These are phyloP conservation scores for Kluyveromyces lactis DNA, from an alignment of 805 yeast species.

Conservation along the genomic window DNA sequence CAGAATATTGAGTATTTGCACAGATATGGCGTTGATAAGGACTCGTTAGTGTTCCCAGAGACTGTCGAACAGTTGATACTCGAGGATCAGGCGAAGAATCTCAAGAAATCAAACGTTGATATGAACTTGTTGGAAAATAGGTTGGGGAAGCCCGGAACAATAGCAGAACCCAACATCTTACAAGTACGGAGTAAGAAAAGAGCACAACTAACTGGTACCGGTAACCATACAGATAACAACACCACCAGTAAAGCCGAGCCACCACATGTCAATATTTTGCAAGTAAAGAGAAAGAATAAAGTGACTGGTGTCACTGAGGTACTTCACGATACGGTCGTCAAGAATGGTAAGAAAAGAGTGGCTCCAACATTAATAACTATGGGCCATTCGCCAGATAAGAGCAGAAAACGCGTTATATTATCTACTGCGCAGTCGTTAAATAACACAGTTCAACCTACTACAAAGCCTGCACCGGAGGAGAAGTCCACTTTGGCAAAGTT, in stretches of 20 bases:
- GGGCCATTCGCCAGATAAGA: slow-evolving; percentile 18
- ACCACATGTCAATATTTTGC: slow-evolving; percentile 16
- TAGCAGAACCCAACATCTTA: slow-evolving; percentile 7
- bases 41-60: slow-evolving; percentile 78
- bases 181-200: slow-evolving; percentile 1
- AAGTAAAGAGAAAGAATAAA: slow-evolving; percentile 24
- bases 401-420: slow-evolving; percentile 10
- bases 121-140: slow-evolving; percentile 3
- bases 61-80: slow-evolving; percentile 67
- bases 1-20: slow-evolving; percentile 62
- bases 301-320: slow-evolving; percentile 8
- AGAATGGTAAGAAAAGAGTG: slow-evolving; percentile 70
- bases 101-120: slow-evolving; percentile 15
- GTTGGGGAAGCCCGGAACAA: slow-evolving; percentile 7
- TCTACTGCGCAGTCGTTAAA: neutral
- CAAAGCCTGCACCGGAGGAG: neutral
- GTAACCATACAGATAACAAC: neutral
- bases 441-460: neutral
- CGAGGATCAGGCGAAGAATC: slow-evolving; percentile 51
- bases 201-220: neutral
- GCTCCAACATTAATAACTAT: slow-evolving; percentile 59
- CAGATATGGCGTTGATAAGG: slow-evolving; percentile 83
- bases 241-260: neutral
- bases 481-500: slow-evolving; percentile 5
- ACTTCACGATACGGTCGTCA: slow-evolving; percentile 48